Base-by-base conservation (phyloP, 441 rosid genomes). In the Erodium trifolium region DNA sequence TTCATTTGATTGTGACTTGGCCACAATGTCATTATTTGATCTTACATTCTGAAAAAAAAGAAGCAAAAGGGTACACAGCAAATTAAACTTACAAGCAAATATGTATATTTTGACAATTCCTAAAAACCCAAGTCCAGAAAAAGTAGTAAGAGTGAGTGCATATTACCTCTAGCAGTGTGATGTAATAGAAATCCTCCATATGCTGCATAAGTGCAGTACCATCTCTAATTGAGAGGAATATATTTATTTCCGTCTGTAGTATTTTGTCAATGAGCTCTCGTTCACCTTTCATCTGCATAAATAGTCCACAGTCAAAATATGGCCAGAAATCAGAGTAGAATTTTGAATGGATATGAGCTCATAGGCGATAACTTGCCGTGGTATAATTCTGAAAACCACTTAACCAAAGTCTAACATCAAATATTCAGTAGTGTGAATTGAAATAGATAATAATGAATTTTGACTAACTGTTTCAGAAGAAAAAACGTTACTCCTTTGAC, bases 171-270 rank as follows among this genome's bases (percentile, higher is more conserved):
- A 93, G 85, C 63, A 93, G 75, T 45, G 95, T 76, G 84, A 93
- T 78, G 82, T 93, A 93, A 77, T 93, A 93, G 82, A 93, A 93
- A 79, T 91, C 97, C 75, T 93, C 99, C 97, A 93, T 93, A 75
- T 91, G 99, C 78, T 93, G 99, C 97, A 89, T 91, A 53, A 93
- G 88, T 19, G 95, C 97, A 81, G 90, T 91, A 67, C 96, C 96
- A 75, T 92, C 96, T 71, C 99, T 89, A 68, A 93, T 85, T 67
- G 97, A 83, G 31, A 85, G 88, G 71, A 88, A 93, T 75, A 93
- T 85, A 67, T 89, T 91, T 39, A 93, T 89, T 79, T 93, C 98
- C 2, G 98, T 93, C 75, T 87, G 95, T 77, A 93, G 70, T 76
- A 91, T 87, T 80, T 87, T 87, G 64, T 93, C 96, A 51, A 93